Base-by-base conservation (phyloP, 2,329 filamentous ascomycete species). In the Penicillium sp. region DNA sequence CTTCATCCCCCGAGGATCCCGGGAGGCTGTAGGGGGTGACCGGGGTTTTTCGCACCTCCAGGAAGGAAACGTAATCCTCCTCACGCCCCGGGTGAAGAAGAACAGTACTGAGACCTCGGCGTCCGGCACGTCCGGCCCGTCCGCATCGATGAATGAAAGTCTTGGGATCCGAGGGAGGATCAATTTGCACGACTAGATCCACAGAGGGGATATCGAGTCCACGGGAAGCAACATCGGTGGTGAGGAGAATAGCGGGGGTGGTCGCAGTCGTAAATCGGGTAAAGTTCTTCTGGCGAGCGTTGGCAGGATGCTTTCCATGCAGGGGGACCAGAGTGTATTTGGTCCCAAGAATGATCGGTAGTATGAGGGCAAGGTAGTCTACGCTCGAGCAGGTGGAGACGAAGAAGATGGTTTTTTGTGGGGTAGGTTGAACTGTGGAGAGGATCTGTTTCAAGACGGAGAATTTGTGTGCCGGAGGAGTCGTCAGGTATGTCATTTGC, bases 341-440 rank as follows among this genome's bases (percentile, higher is more conserved):
- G 7, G 77, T 67, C 1, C 86, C 85, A 0, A 98, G 73, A 5
- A 96, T 71, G 2, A 77, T 70, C 0, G 88, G 86, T 1, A 98
- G 75, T 5, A 95, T 75, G 57, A 89, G 80, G 51, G 90, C 83
- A 66, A 95, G 94, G 70, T 97, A 97, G 67, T 97, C 91, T 51
- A 98, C 93, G 0, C 88, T 87, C 29, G 90, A 90, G 66, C 93
- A 96, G 2, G 91, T 96, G 0, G 90, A 94, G 24, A 97, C 77
- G 65, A 96, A 98, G 45, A 96, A 77, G 46, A 98, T 96, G 29
- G 83, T 86, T 62, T 90, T 90, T 55, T 90, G 84, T 0, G 91
- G 91, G 4, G 76, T 78, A 0, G 87, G 80, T n/a, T 85, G 76
- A 24, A 95, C 69, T 11, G 79, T 76, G 18, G 80, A 74, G 3